Conservation (phyloP, 768 basidiomycete species). For the Neoboletus subvelutipes region DNA sequence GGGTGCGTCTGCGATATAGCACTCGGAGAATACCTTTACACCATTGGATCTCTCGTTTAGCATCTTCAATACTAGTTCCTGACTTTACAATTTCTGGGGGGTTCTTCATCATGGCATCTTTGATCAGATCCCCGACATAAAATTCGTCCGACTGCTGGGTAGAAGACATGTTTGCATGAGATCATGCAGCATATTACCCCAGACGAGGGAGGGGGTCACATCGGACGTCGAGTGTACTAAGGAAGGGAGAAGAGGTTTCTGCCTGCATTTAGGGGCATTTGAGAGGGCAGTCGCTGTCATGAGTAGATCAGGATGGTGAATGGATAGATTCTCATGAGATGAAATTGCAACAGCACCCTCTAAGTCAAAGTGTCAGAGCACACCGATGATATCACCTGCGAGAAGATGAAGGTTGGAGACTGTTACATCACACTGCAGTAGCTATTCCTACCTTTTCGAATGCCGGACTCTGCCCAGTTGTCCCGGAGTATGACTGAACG, state of each 20-base stretch:
- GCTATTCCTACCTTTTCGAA: conserved; percentile 53
- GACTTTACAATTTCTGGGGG: conserved; percentile 65
- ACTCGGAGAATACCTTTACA: conserved; percentile 58
- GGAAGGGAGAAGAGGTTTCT: conserved; percentile 79
- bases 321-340: conserved; percentile 64
- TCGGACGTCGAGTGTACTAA: conserved; percentile 60
- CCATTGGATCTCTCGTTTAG: conserved; percentile 67
- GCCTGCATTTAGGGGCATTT: conserved; percentile 75
- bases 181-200: conserved; percentile 93
- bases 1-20: conserved; percentile 63
- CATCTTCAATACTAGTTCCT: conserved; percentile 57
- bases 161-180: conserved; percentile 80
- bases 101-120: conserved; percentile 49
- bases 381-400: conserved; percentile 78
- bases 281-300: conserved; percentile 89
- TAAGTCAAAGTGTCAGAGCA: conserved; percentile 52
- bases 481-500: conserved; percentile 64
- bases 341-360: conserved; percentile 56
- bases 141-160: conserved; percentile 59
- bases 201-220: conserved; percentile 67
- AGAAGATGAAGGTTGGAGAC: background rate
- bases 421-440: background rate
- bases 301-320: conserved; percentile 91
- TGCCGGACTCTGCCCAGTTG: conserved; percentile 71
- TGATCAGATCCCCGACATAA: conserved; percentile 61